phyloP scores from a whole-genome alignment of 306 rosid species.

The Pyrus betulifolia region DNA sequence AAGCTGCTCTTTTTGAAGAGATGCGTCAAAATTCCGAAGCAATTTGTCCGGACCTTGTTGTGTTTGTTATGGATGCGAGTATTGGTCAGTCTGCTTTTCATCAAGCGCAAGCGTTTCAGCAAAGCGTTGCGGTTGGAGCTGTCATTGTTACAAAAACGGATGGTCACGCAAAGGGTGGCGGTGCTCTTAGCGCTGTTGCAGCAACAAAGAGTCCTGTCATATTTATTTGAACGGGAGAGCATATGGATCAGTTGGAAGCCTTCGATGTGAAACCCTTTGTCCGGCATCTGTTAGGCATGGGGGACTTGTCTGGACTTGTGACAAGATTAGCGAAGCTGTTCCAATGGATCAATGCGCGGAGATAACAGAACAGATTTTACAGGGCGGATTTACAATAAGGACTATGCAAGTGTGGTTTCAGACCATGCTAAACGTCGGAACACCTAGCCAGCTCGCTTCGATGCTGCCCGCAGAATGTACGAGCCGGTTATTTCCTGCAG shows the following conservation, averaged over 20 bases:
- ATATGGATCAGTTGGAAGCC: constrained; percentile 84
- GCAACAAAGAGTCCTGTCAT: constrained; percentile 88
- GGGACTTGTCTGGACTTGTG: constrained; percentile 81
- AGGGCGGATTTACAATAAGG: constrained; percentile 66
- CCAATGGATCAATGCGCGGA: constrained; percentile 78
- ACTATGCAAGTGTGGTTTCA: constrained; percentile 69
- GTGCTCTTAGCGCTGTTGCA: constrained; percentile 85
- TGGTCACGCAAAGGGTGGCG: constrained; percentile 90
- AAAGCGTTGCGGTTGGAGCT: constrained; percentile 83
- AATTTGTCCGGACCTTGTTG: constrained; percentile 77
- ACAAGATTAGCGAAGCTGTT: constrained; percentile 82
- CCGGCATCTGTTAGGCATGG: constrained; percentile 55
- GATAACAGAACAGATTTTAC: constrained; percentile 57
- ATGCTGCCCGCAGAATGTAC: no score
- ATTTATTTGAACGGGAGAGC: constrained; percentile 81
- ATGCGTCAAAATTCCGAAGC: constrained; percentile 93
- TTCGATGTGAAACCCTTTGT: constrained; percentile 61
- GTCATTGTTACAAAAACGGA: constrained; percentile 80
- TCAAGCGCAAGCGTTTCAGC: constrained; percentile 78
- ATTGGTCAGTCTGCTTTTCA: constrained; percentile 92
- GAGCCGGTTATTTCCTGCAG: constrained; percentile 14
- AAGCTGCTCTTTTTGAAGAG: constrained; percentile 87
- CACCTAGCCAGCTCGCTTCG: constrained; percentile 28
- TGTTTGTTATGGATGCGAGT: constrained; percentile 88
- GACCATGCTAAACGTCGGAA: constrained; percentile 61